A percentile compares a stretch with the other conserved stretches of the same genome.
These are phyloP conservation scores for Tolypocladium album DNA, from an alignment of 2,329 filamentous ascomycete species.

Conservation along the genomic window DNA sequence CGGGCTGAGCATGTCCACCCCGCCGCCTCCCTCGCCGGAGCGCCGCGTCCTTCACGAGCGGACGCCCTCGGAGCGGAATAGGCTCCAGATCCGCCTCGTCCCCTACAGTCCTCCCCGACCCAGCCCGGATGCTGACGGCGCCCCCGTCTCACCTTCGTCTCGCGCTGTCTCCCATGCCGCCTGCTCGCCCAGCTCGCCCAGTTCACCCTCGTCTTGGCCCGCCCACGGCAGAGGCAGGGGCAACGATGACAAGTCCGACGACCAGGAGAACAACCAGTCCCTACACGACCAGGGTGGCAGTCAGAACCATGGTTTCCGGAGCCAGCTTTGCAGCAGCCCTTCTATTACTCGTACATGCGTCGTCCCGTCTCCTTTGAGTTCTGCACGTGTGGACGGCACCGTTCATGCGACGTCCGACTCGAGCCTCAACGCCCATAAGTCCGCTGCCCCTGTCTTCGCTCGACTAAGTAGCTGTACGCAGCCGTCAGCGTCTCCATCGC, in stretches of 20 bases:
- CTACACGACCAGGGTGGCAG: neutral
- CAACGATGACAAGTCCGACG: neutral
- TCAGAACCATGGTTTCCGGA: neutral
- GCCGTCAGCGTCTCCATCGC: neutral
- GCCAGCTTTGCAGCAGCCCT: neutral
- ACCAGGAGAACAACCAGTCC: neutral
- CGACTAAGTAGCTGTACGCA: neutral
- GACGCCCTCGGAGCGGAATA: constrained; percentile 8
- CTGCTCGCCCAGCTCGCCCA: neutral
- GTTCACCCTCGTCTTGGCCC: neutral
- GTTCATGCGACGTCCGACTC: neutral
- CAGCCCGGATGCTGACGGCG: constrained; percentile 19
- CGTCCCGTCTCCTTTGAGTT: neutral
- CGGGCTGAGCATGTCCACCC: constrained; percentile 20
- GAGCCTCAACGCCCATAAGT: neutral
- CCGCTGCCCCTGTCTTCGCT: neutral
- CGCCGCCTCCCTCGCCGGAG: constrained; percentile 17
- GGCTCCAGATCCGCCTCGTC: constrained; percentile 25
- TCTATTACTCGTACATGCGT: neutral
- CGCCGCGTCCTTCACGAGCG: constrained; percentile 14
- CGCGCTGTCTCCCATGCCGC: constrained; percentile 14
- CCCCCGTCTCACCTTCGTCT: constrained; percentile 10
- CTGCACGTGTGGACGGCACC: neutral
- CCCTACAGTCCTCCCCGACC: constrained; percentile 27
- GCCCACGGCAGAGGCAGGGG: constrained; percentile 2